Percentiles rank a stretch among this genome's conserved stretches.
Evolutionary conservation across 495 filamentous ascomycete species (phyloP).

Genomic region (Poronia punctata): DNA sequence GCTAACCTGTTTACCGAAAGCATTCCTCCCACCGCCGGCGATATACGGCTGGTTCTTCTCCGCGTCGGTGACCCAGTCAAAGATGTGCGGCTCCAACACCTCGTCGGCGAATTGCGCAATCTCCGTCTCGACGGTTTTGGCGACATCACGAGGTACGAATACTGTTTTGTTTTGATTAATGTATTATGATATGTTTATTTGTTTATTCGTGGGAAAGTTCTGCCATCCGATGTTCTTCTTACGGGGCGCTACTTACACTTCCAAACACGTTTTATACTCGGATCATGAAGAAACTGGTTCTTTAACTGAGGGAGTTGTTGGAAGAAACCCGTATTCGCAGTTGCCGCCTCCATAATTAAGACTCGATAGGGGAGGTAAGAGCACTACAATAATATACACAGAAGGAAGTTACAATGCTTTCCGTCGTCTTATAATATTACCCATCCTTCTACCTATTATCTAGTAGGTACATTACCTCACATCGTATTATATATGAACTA

Average conservation of each 20-base stretch:
- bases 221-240: no score
- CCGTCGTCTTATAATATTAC: no score
- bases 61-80: slow-evolving; percentile 49
- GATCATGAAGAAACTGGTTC: slow-evolving; percentile 46
- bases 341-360: slow-evolving; percentile 34
- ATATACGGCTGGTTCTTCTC: slow-evolving; percentile 53
- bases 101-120: slow-evolving; percentile 36
- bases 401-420: no score
- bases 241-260: slow-evolving; percentile 24
- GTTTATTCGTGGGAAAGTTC: not conserved
- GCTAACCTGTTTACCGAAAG: slow-evolving; percentile 42
- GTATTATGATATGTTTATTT: not conserved
- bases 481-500: no score
- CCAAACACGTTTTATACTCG: slow-evolving; percentile 34
- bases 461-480: no score
- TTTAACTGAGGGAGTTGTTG: slow-evolving; percentile 35
- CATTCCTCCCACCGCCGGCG: slow-evolving; percentile 36
- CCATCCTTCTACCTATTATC: no score
- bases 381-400: no score
- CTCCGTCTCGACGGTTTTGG: slow-evolving; percentile 30
- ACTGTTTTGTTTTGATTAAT: slow-evolving; percentile 24
- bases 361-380: no score
- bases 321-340: slow-evolving; percentile 43
- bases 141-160: slow-evolving; percentile 35
- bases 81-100: slow-evolving; percentile 39